Percentiles rank a stretch among this genome's conserved stretches.
phyloP scores from a whole-genome alignment of 108 stramenopile genomes.

The Seminavis robusta region DNA sequence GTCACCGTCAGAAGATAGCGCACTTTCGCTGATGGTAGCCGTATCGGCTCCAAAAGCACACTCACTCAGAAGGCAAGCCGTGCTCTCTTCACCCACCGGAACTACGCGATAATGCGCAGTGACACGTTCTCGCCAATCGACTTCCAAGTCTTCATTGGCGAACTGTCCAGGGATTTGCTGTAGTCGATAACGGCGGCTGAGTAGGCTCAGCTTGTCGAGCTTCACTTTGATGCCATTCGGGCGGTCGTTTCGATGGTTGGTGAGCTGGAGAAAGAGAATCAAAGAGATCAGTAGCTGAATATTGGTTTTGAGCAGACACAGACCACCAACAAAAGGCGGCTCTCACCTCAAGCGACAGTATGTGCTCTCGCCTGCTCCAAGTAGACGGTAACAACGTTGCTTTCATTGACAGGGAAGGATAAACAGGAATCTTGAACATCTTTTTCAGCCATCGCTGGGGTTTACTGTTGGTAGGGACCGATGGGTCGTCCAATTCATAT shows the following conservation, averaged over 20 bases:
- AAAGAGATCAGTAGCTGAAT: neutral
- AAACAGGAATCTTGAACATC: conserved; percentile 67
- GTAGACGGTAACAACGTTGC: conserved; percentile 61
- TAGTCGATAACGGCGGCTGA: conserved; percentile 63
- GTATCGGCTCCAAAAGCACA: conserved; percentile 25
- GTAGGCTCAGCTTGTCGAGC: conserved; percentile 62
- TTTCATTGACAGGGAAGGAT: conserved; percentile 66
- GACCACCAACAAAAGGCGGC: neutral
- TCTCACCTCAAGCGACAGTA: conserved; percentile 68
- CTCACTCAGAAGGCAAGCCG: conserved; percentile 42
- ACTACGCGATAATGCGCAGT: conserved; percentile 66
- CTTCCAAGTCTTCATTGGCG: conserved; percentile 18
- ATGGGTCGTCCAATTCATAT: conserved; percentile 50
- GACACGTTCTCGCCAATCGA: conserved; percentile 79
- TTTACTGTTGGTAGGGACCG: conserved; percentile 1
- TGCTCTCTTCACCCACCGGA: conserved; percentile 18
- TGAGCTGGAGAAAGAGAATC: conserved; percentile 23
- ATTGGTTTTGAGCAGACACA: neutral
- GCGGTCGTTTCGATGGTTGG: conserved; percentile 77
- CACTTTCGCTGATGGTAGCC: conserved; percentile 1
- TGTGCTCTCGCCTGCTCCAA: conserved; percentile 50
- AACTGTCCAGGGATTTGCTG: conserved; percentile 59
- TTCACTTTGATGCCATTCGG: conserved; percentile 49
- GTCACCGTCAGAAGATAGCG: conserved; percentile 20
- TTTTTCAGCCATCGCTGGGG: conserved; percentile 62